Conservation (phyloP, 805 yeast species). For the Ogataea trehaloabstinens region DNA sequence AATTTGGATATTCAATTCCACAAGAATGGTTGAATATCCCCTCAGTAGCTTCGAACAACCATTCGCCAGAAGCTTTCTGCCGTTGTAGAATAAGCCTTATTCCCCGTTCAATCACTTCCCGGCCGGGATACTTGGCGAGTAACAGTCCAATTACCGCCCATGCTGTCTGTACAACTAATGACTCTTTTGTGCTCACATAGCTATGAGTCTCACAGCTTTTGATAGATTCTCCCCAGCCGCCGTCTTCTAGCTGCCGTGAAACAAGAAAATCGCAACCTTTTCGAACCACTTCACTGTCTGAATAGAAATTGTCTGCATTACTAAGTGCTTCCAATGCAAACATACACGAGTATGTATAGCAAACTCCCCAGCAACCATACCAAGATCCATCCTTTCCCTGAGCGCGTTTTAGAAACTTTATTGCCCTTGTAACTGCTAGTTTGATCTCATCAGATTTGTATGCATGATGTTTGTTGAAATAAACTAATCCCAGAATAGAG, state of each 20-base stretch:
- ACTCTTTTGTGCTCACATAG: constrained; percentile 58
- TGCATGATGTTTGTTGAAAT: constrained; percentile 62
- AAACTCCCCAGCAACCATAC: constrained; percentile 99
- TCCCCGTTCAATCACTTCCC: constrained; percentile 59
- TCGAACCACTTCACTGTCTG: constrained; percentile 57
- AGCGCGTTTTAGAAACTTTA: constrained; percentile 61
- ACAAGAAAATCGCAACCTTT: constrained; percentile 85
- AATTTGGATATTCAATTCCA: constrained; percentile 95
- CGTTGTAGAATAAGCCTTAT: constrained; percentile 58
- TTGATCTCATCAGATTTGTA: constrained; percentile 68
- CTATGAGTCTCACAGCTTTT: constrained; percentile 79
- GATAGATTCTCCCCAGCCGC: constrained; percentile 98
- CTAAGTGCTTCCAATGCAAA: constrained; percentile 92
- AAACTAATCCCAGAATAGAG: constrained; percentile 81
- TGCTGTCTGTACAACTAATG: constrained; percentile 84
- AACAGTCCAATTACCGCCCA: constrained; percentile 88
- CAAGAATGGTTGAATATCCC: constrained; percentile 93
- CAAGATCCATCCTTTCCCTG: constrained; percentile 88
- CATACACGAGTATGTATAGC: constrained; percentile 95
- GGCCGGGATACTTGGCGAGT: constrained; percentile 77
- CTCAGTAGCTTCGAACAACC: constrained; percentile 81
- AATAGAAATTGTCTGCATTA: constrained; percentile 63
- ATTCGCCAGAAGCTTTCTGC: constrained; percentile 77
- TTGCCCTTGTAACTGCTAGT: constrained; percentile 70
- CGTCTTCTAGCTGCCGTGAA: constrained; percentile 74